Conservation (phyloP, 805 yeast genomes). For the Yarrowia keelungensis region DNA sequence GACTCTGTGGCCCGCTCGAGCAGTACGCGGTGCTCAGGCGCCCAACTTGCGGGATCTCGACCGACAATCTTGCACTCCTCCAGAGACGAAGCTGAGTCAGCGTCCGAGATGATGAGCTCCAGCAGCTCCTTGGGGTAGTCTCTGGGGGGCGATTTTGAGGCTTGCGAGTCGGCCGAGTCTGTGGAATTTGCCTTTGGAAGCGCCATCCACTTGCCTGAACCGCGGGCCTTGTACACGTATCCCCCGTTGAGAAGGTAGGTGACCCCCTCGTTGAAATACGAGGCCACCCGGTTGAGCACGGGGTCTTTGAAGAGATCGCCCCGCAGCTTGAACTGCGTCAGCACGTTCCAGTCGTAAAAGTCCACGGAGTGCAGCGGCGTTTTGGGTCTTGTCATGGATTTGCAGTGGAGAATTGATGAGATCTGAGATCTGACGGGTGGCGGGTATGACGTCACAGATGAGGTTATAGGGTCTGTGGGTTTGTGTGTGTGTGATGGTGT, state of each 20-base stretch:
- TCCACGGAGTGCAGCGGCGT: conserved; percentile 37
- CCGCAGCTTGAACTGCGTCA: conserved; percentile 32
- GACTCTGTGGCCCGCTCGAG: conserved; percentile 29
- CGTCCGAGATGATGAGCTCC: conserved; percentile 26
- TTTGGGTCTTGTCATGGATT: conserved; percentile 19
- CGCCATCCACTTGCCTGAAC: conserved; percentile 19
- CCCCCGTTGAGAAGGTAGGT: conserved; percentile 29
- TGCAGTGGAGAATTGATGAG: neutral
- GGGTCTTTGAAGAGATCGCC: conserved; percentile 32
- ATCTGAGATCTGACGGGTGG: conserved; percentile 9
- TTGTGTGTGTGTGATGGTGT: too few relatives aligned
- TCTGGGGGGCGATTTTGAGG: neutral
- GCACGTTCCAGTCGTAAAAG: conserved; percentile 37
- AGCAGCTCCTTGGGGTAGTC: conserved; percentile 32
- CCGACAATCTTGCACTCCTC: conserved; percentile 32
- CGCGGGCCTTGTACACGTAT: conserved; percentile 18
- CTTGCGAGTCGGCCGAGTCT: neutral
- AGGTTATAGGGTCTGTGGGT: too few relatives aligned
- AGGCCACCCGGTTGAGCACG: conserved; percentile 29
- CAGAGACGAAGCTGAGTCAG: conserved; percentile 13
- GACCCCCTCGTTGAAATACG: conserved; percentile 32
- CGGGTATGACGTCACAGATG: conserved; percentile 17
- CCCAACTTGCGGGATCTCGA: conserved; percentile 6
- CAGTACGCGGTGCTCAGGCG: conserved; percentile 8
- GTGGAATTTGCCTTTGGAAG: conserved; percentile 1